Conservation (phyloP, 2,329 filamentous ascomycete genomes). For the Xylariomycetidae sp. region DNA sequence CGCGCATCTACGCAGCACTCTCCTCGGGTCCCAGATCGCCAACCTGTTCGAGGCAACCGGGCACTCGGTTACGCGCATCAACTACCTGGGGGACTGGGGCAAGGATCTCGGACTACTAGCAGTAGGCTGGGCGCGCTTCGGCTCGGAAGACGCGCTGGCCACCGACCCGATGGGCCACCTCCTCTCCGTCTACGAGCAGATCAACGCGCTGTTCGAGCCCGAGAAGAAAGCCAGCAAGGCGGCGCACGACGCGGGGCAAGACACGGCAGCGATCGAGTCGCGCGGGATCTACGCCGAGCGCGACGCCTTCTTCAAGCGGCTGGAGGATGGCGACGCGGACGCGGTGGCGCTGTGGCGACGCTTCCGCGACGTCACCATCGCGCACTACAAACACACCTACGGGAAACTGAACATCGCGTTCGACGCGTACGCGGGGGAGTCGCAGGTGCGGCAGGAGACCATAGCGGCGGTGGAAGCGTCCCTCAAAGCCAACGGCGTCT, state of each 20-base stretch:
- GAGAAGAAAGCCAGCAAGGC: constrained; percentile 50
- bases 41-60: constrained; percentile 61
- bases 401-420: constrained; percentile 49
- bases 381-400: constrained; percentile 48
- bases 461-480: constrained; percentile 51
- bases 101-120: constrained; percentile 61
- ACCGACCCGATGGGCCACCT: constrained; percentile 62
- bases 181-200: constrained; percentile 62
- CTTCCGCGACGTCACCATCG: constrained; percentile 48
- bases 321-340: constrained; percentile 51
- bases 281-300: constrained; percentile 38
- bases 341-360: constrained; percentile 47
- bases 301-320: constrained; percentile 51
- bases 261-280: constrained; percentile 31
- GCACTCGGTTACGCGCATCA: constrained; percentile 63
- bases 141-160: constrained; percentile 56
- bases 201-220: constrained; percentile 47
- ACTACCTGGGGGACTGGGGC: constrained; percentile 71
- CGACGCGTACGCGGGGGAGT: constrained; percentile 59
- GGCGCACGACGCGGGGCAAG: constrained; percentile 34
- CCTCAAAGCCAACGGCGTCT: constrained; percentile 52
- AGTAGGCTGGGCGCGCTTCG: constrained; percentile 60
- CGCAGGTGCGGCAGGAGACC: constrained; percentile 47
- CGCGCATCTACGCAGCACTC: constrained; percentile 62
- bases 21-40: constrained; percentile 62